A percentile compares a stretch with the other conserved stretches of the same genome.
Evolutionary conservation across 2,329 filamentous ascomycete species (phyloP).

Genomic region (Fusarium coffeatum): DNA sequence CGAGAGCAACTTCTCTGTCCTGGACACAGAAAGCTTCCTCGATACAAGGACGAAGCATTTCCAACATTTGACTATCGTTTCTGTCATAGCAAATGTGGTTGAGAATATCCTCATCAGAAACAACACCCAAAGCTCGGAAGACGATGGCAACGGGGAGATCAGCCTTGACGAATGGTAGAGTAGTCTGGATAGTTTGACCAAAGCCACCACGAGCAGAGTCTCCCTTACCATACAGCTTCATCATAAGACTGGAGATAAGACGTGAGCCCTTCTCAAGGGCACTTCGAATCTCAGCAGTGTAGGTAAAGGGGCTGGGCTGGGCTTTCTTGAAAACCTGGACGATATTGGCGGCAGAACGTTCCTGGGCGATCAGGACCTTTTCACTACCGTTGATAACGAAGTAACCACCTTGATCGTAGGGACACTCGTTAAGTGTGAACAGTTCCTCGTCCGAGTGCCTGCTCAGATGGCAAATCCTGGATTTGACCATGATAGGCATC

Average conservation of each 20-base stretch:
- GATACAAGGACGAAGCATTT: conserved; percentile 96
- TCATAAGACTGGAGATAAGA: conserved; percentile 89
- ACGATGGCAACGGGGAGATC: conserved; percentile 96
- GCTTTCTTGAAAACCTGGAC: conserved; percentile 99
- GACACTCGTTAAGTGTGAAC: conserved; percentile 94
- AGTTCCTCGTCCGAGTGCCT: conserved; percentile 86
- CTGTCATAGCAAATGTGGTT: conserved; percentile 98
- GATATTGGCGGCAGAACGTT: conserved; percentile 97
- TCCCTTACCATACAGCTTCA: conserved; percentile 90
- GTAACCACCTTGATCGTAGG: conserved; percentile 97
- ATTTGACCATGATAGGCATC: conserved; percentile 97
- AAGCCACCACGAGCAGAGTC: conserved; percentile 81
- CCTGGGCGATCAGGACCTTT: conserved; percentile 97
- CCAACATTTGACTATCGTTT: conserved; percentile 95
- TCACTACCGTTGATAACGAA: conserved; percentile 99
- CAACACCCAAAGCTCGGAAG: conserved; percentile 93
- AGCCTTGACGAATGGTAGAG: conserved; percentile 91
- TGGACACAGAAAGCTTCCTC: conserved; percentile 98
- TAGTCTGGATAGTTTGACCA: conserved; percentile 89
- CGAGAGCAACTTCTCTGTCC: conserved; percentile 91
- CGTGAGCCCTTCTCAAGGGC: conserved; percentile 96
- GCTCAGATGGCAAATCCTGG: conserved; percentile 90
- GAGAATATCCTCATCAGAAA: conserved; percentile 97
- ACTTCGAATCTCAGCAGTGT: conserved; percentile 95
- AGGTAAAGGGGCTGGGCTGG: conserved; percentile 88